Conservation (phyloP, 2,329 filamentous ascomycete genomes). For the Botrytis galanthina region DNA sequence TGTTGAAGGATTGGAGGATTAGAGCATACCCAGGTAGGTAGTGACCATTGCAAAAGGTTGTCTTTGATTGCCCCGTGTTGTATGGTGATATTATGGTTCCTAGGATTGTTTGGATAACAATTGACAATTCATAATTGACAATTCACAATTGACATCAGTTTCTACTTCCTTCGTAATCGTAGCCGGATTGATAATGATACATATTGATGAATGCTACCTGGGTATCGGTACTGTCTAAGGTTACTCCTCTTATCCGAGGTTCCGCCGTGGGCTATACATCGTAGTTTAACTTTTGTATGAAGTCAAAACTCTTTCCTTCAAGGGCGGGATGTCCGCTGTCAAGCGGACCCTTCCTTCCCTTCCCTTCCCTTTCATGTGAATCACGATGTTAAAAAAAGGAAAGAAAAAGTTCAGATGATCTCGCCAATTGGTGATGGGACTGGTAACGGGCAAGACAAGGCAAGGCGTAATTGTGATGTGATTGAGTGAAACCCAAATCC, state of each 20-base stretch:
- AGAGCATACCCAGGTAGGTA: background rate
- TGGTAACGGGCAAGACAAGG: too few species aligned
- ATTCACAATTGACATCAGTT: too few species aligned
- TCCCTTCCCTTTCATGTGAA: background rate
- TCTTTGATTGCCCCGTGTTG: background rate
- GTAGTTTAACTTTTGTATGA: too few species aligned
- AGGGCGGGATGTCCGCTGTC: conserved; percentile 2
- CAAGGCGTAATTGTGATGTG: too few species aligned
- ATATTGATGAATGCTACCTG: background rate
- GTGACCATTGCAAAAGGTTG: background rate
- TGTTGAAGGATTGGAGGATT: background rate
- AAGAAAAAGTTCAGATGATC: conserved; percentile 1
- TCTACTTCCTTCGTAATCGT: background rate
- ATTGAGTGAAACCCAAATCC: background rate
- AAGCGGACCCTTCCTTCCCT: background rate
- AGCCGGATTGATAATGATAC: background rate
- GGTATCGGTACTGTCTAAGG: background rate
- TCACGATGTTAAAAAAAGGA: background rate
- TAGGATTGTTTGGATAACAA: background rate
- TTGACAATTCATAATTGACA: too few species aligned
- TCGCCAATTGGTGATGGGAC: too few species aligned
- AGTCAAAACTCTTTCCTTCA: conserved; percentile 3
- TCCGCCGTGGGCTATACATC: too few species aligned
- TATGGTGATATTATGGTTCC: background rate
- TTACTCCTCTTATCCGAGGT: background rate